Conservation (phyloP, 192 early-diverging fungal species). For the Spizellomyces punctatus region DNA sequence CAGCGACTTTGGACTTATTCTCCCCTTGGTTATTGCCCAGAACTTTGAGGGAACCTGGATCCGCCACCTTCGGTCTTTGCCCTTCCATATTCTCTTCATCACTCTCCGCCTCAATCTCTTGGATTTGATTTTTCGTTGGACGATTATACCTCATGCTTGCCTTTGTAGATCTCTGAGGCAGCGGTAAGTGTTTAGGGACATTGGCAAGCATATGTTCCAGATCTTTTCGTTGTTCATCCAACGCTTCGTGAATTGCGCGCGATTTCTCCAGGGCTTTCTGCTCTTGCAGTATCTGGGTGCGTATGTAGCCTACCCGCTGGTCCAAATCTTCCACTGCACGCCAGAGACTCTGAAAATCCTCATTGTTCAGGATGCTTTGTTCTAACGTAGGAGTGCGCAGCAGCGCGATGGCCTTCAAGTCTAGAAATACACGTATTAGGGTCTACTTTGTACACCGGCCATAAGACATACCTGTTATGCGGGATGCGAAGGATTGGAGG, state of each 20-base stretch:
- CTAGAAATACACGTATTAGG: no score
- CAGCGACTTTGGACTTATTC: background rate
- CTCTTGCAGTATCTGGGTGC: slow-evolving; percentile 4
- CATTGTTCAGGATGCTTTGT: no score
- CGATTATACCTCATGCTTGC: background rate
- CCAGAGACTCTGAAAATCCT: no score
- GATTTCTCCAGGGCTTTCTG: background rate
- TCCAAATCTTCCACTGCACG: background rate
- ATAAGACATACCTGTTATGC: no score
- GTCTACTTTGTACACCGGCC: no score
- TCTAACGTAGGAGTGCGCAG: no score
- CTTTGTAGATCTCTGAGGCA: background rate
- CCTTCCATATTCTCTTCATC: no score
- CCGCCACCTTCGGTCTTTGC: background rate
- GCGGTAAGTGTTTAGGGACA: slow-evolving; percentile 17
- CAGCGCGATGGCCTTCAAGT: no score
- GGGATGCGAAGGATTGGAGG: no score
- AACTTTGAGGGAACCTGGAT: background rate
- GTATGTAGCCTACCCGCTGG: background rate
- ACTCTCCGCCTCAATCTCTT: no score
- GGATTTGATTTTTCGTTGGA: background rate
- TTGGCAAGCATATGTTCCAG: slow-evolving; percentile 30
- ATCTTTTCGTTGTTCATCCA: background rate
- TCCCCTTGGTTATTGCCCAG: background rate
- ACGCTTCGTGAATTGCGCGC: background rate